Evolutionary conservation across 140 eudicot species (phyloP), one percentile per base, ranked within the genome.

Genomic region (Cichorium intybus): DNA sequence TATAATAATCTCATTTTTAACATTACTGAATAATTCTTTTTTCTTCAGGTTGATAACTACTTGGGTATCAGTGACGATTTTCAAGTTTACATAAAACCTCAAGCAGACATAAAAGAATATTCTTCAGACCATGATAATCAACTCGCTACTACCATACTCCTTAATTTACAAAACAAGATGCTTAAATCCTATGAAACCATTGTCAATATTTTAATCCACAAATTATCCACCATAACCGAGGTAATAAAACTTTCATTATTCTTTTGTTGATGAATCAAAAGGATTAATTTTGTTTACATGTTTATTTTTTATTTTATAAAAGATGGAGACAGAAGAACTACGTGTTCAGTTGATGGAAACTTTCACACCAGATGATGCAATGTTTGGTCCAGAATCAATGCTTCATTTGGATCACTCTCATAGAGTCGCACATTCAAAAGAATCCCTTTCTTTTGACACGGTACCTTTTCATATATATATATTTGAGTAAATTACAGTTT

Each of bases 321-420:
- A 88, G 99, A 41, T 82, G 82, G 90, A 80, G 73, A 76, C 77
- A 48, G 90, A 82, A 46, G 95, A 88, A 34, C 29, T 93, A 39
- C 77, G 75, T 9, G 72, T 62, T 69, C 88, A 88, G 77, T 86
- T 93, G 49, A 58, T 76, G 7, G 97, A 84, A 65, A 77, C 76
- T 24, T 93, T 88, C 80, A 69, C 55, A 28, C 97, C 95, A 24
- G 99, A 93, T 63, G 99, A 93, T 45, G 78, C 90, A n/a, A 83
- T 88, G 77, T 93, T 81, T 43, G 90, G 88, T 64, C 83, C 86
- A 15, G 87, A 82, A 74, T 76, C 85, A 7, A 66, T 72, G 80
- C 79, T 81, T 29, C 86, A 86, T 66, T 56, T 88, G 67, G 90
- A 84, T 53, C 82, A 81, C 55, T 54, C 72, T 60, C 95, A 81